phyloP scores from a whole-genome alignment of 306 rosid species.

The Sindora glabra region DNA sequence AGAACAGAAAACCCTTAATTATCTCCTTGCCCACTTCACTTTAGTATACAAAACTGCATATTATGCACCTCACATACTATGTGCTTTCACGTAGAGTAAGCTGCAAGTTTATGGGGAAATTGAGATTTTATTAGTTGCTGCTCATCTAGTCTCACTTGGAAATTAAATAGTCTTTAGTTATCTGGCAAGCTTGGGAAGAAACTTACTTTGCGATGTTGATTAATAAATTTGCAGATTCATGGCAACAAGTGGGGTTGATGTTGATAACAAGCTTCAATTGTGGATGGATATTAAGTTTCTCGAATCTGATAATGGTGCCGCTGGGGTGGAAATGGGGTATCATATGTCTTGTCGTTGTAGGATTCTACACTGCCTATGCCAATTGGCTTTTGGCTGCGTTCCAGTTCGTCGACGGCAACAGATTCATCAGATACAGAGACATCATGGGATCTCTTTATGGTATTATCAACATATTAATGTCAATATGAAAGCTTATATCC shows the following conservation, averaged over 20 bases:
- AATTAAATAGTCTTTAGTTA: not conserved
- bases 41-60: too few species aligned
- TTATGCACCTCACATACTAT: too few species aligned
- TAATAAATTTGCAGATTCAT: slow-evolving; percentile 34
- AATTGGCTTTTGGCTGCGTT: slow-evolving; percentile 59
- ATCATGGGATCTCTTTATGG: slow-evolving; percentile 50
- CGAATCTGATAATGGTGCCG: slow-evolving; percentile 44
- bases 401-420: slow-evolving; percentile 44
- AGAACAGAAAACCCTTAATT: too few species aligned
- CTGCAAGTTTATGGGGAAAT: not conserved
- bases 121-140: not conserved
- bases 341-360: slow-evolving; percentile 35
- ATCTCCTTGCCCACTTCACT: not conserved
- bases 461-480: not conserved
- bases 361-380: slow-evolving; percentile 49
- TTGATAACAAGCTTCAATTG: slow-evolving; percentile 42
- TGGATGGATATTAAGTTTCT: slow-evolving; percentile 45
- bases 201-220: not conserved
- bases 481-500: not conserved
- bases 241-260: slow-evolving; percentile 67
- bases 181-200: not conserved
- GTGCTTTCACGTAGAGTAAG: not conserved
- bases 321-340: slow-evolving; percentile 62
- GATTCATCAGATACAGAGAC: slow-evolving; percentile 68
- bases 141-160: not conserved